Evolutionary conservation across 176 grass and related monocot genomes (phyloP).

Genomic region (Coix lacrymajobi): DNA sequence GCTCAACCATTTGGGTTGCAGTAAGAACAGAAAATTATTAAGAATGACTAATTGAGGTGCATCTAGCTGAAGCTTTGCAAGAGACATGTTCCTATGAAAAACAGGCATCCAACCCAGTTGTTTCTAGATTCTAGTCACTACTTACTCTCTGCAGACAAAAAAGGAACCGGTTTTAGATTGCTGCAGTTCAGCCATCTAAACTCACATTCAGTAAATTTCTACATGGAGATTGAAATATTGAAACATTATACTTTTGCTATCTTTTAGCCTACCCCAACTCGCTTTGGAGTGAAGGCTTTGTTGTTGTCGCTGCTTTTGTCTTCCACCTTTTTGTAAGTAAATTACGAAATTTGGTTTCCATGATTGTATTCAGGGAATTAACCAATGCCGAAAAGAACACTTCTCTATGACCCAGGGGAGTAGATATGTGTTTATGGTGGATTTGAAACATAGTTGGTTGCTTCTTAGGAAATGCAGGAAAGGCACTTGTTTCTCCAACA

Average conservation of each 20-base stretch:
- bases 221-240: not conserved
- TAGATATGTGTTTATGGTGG: not conserved
- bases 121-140: not conserved
- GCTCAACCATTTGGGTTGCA: not conserved
- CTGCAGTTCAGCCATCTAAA: not conserved
- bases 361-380: not conserved
- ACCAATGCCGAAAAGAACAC: not conserved
- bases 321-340: not conserved
- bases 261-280: not conserved
- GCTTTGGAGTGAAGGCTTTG: not conserved
- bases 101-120: not conserved
- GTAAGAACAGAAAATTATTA: conserved; percentile 1
- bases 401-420: not conserved
- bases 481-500: not conserved
- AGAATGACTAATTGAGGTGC: not conserved
- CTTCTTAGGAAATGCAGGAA: not conserved
- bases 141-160: not conserved
- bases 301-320: not conserved
- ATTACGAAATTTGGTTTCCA: not conserved
- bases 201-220: not conserved
- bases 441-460: not conserved
- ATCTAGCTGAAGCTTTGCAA: not conserved
- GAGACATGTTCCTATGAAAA: not conserved
- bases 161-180: not conserved
- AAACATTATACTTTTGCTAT: not conserved